Base-by-base conservation (phyloP, 345 rosid genomes). In the Gossypium bickii region DNA sequence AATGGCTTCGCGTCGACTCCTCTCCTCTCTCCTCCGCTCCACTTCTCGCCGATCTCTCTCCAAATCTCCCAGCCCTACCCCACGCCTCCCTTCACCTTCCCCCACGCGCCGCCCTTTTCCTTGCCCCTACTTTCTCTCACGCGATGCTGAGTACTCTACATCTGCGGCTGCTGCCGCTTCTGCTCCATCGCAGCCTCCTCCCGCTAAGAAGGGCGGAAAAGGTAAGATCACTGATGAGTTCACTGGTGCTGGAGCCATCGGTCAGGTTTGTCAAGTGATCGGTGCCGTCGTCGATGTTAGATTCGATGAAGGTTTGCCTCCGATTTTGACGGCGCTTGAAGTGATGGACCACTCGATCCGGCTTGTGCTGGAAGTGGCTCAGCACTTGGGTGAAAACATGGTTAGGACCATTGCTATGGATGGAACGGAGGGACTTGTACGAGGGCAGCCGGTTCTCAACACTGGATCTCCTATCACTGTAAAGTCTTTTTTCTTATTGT, bases 341-440 rank as follows among this genome's bases (percentile, higher is more conserved):
- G 98, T 95, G 43, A 80, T 77, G 74, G 93, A 85, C 59, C 72
- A 90, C 61, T 85, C 96, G 51, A 78, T 89, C 0, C 82, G 99
- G 43, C 38, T 95, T 44, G 99, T 95, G 17, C 92, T 95, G 22
- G 99, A 95, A 85, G 99, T 95, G 67, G 92, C 99, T 10, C 97
- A 93, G 85, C 99, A 95, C 27, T 83, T 95, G 90, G 99, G 98
- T 2, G 96, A 87, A 86, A 86, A 78, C 73, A 78, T 84, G 17
- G 98, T 94, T 3, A 83, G 98, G 84, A 92, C 97, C 47, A 93
- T 95, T 71, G 99, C 97, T 74, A 93, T 95, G 97, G 98, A 93
- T 78, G 98, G 90, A 38, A 91, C 98, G 15, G 96, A 93, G 38
- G 98, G 98, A 25, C 81, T 95, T 2, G 93, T 91, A 11, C 81